Conservation (phyloP, 2,329 filamentous ascomycete genomes). For the Epichloe glyceriae region DNA sequence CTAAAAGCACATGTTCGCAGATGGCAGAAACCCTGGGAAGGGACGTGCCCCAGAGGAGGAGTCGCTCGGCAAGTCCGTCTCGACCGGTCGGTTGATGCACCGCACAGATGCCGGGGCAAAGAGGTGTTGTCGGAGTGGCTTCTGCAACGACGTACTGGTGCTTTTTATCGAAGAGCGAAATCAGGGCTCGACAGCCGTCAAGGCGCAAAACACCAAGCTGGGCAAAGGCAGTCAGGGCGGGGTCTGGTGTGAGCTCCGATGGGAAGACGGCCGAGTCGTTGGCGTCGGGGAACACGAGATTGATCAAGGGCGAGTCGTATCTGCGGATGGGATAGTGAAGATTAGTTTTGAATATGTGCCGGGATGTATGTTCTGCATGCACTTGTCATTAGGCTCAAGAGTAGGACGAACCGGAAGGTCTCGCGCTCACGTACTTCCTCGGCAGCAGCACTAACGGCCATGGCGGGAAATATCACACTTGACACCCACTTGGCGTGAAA, state of each 20-base stretch:
- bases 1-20: constrained; percentile 17
- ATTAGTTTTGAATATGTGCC: neutral
- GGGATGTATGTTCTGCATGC: neutral
- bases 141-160: constrained; percentile 39
- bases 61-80: constrained; percentile 2
- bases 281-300: neutral
- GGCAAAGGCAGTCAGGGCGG: constrained; percentile 33
- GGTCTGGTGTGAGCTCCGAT: constrained; percentile 16
- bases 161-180: constrained; percentile 37
- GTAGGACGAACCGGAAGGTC: constrained; percentile 1
- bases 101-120: constrained; percentile 13
- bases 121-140: constrained; percentile 28
- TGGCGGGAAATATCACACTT: neutral
- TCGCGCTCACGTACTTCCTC: constrained; percentile 6
- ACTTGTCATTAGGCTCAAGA: too few species aligned
- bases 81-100: constrained; percentile 2
- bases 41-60: constrained; percentile 20
- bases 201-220: constrained; percentile 34
- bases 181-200: constrained; percentile 26
- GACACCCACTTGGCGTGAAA: neutral
- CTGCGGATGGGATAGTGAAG: neutral
- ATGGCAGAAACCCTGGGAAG: constrained; percentile 17
- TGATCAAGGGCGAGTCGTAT: constrained; percentile 6
- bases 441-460: neutral
- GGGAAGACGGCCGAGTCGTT: constrained; percentile 1